Evolutionary conservation across 164 flowering plant genomes (phyloP), one percentile per base, ranked within the genome.

Genomic region (Taxillus chinensis): DNA sequence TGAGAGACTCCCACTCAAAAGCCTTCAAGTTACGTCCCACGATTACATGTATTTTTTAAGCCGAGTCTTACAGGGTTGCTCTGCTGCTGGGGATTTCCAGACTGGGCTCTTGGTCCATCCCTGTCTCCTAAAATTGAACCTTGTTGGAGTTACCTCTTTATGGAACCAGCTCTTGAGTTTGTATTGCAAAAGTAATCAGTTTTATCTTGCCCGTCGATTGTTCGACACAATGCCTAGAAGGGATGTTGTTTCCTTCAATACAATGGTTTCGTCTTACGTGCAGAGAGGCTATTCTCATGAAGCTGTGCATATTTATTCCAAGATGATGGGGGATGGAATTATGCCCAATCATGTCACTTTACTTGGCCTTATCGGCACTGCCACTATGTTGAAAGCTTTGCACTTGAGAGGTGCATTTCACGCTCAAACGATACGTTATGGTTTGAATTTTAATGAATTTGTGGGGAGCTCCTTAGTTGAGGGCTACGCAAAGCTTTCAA

Each of bases 381-480:
- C 53, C 50, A 65, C 48, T 42, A 39, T 15, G 16, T 53, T 39
- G 41, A 59, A 0, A 2, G 52, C 53, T 16, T 4, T 16, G 46
- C 27, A 45, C 10, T 41, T 50, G 59, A 15, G 57, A 51, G 67
- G 49, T 66, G 53, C 61, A 15, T 49, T 71, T 45, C 71, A 72
- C 61, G 71, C 58, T 27, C 65, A 64, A 41, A 62, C 68, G 5
- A 45, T 72, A 51, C 57, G n/a, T 12, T 62, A 51, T 45, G 75
- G 75, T 48, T 50, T 67, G 49, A 63, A 43, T 50, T 54, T 43
- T 54, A 55, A 71, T 56, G 64, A 17, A 45, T 71, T 63, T 64
- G 67, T 71, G 7, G 74, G 70, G 17, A 59, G 74, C 55, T 63
- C 70, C n/a, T 59, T 72, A 60, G 65, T 60, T 43, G 68, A 64